Evolutionary conservation across 2,329 filamentous ascomycete genomes (phyloP).

Genomic region (Aspergillus amoenus): DNA sequence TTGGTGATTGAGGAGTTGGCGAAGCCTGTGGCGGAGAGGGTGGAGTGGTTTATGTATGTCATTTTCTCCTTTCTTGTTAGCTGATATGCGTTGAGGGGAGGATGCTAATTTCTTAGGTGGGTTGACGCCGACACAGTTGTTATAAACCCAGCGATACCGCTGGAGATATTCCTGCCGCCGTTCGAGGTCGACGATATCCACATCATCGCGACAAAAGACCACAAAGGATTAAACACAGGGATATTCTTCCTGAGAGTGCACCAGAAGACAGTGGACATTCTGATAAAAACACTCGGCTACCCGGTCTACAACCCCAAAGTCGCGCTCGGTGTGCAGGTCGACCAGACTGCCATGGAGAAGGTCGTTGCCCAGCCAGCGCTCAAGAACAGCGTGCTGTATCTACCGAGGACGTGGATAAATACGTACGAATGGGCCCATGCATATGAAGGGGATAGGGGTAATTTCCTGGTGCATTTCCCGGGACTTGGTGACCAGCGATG

Average conservation of each 20-base stretch:
- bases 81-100: too few species aligned
- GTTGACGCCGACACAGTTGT: slow-evolving; percentile 34
- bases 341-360: slow-evolving; percentile 24
- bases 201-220: slow-evolving; percentile 30
- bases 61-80: too few species aligned
- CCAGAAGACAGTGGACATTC: slow-evolving; percentile 30
- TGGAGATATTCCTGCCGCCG: slow-evolving; percentile 33
- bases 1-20: slow-evolving; percentile 34
- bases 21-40: slow-evolving; percentile 28
- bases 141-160: slow-evolving; percentile 31
- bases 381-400: slow-evolving; percentile 17
- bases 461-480: slow-evolving; percentile 33
- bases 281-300: slow-evolving; percentile 27
- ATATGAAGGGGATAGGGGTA: slow-evolving; percentile 26
- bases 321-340: slow-evolving; percentile 16
- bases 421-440: slow-evolving; percentile 27
- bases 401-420: slow-evolving; percentile 29
- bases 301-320: slow-evolving; percentile 22
- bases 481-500: slow-evolving; percentile 26
- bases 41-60: slow-evolving; percentile 39
- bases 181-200: slow-evolving; percentile 28
- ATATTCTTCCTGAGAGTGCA: slow-evolving; percentile 33
- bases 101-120: slow-evolving; percentile 22
- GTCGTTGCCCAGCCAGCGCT: slow-evolving; percentile 22
- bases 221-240: slow-evolving; percentile 33